Evolutionary conservation across 2,329 filamentous ascomycete species (phyloP), one percentile per base, ranked within the genome.

Genomic region (Pestalotiopsis fici): DNA sequence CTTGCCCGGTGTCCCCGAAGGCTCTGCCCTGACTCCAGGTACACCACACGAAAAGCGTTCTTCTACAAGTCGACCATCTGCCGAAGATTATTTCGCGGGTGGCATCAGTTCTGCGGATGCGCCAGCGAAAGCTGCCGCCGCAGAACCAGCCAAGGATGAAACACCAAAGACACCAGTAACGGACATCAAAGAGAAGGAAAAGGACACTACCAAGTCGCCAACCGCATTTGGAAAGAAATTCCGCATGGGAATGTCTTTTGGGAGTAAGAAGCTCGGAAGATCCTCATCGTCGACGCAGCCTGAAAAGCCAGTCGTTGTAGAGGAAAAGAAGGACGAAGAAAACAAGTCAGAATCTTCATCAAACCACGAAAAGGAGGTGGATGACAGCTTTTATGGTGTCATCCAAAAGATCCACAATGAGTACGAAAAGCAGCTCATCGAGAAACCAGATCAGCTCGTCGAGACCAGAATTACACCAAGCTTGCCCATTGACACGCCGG

Each of bases 201-300:
- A 82, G 67, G 81, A 84, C 0, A 90, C 85, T 66, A 81, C 83
- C 13, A 92, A 93, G 72, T 81, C 84, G 2, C 82, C 83, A 4
- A 82, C 84, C 66, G 90, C 87, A 2, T 77, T 78, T 65, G 70
- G 75, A 61, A 77, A 77, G 69, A 78, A 77, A 67, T 78, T 78
- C 37, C 72, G 74, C 57, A 78, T 78, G 71, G 75, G 74, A 13
- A 77, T 77, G 76, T 90, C 91, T 0, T 94, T 95, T 74, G 90
- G 91, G 72, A 91, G 91, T 74, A 98, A 97, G 83, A 97, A 97
- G 79, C 85, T 95, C 15, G 90, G 90, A 13, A 88, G 93, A 18
- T 91, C 90, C 2, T 83, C 86, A 3, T 90, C 90, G 3, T 87
- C 88, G 0, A 88, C 87, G 28, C 87, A 87, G 5, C 87, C 91